Evolutionary conservation across 2,329 filamentous ascomycete genomes (phyloP).

Genomic region (Hypomyces rosellus): DNA sequence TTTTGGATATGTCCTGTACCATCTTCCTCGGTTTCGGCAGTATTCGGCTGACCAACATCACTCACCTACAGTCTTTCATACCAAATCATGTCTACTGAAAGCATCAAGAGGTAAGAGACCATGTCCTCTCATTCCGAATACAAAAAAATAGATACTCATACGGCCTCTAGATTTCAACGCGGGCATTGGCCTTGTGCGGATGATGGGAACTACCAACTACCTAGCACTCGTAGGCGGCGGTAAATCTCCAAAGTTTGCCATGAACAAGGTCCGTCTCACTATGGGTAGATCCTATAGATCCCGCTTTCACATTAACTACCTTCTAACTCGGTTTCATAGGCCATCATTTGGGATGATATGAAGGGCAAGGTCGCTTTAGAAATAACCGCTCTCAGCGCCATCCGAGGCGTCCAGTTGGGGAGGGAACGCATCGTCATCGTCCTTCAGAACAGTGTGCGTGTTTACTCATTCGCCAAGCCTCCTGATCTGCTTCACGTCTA

Average conservation of each 20-base stretch:
- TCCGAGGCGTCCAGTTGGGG: conserved; percentile 73
- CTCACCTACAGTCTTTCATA: conserved; percentile 56
- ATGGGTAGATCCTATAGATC: not conserved
- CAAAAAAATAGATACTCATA: not conserved
- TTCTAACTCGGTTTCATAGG: conserved; percentile 31
- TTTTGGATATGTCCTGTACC: not conserved
- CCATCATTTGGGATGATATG: conserved; percentile 87
- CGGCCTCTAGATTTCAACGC: conserved; percentile 61
- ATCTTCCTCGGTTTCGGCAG: not conserved
- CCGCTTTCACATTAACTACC: not conserved
- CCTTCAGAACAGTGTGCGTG: conserved; percentile 71
- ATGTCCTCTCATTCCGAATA: not conserved
- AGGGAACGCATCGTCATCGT: conserved; percentile 73
- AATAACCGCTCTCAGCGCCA: conserved; percentile 73
- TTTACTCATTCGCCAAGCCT: conserved; percentile 72
- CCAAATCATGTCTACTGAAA: conserved; percentile 65
- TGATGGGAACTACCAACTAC: conserved; percentile 83
- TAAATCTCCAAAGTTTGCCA: conserved; percentile 74
- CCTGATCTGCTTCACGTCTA: conserved; percentile 67
- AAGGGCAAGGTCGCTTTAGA: conserved; percentile 66
- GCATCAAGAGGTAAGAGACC: conserved; percentile 38
- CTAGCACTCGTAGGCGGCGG: conserved; percentile 86
- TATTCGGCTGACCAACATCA: conserved; percentile 19
- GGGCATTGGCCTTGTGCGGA: conserved; percentile 74
- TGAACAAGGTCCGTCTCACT: conserved; percentile 63